A percentile compares a stretch with the other conserved stretches of the same genome.
Conservation (phyloP, 2,329 filamentous ascomycete genomes). For the Fusarium sp. region DNA sequence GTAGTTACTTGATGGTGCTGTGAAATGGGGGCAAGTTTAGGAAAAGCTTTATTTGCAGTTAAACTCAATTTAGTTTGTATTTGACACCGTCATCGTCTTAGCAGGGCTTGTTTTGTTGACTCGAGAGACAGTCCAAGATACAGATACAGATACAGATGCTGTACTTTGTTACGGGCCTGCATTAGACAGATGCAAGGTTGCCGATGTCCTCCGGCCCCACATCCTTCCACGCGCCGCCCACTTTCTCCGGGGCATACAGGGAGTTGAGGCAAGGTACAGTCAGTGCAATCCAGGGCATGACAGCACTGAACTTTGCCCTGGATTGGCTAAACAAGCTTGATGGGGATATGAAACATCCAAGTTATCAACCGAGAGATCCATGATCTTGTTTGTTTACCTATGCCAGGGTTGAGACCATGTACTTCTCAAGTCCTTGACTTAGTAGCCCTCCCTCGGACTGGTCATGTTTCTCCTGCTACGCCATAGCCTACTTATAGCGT, state of each 20-base stretch:
- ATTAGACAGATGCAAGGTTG: slow-evolving; percentile 1
- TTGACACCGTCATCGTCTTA: no score
- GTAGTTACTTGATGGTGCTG: background rate
- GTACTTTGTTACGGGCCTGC: background rate
- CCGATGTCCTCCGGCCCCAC: slow-evolving; percentile 36
- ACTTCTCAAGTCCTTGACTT: background rate
- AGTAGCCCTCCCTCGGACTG: background rate
- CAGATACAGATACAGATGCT: background rate
- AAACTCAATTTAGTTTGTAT: slow-evolving; percentile 25
- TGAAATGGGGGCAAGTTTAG: no score
- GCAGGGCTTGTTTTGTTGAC: background rate
- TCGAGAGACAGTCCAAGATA: background rate
- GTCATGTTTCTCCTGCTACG: slow-evolving; percentile 33
- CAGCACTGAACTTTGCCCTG: background rate
- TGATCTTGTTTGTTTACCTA: background rate
- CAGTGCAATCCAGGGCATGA: background rate
- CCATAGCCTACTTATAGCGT: slow-evolving; percentile 26
- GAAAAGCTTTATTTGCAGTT: background rate
- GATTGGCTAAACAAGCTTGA: background rate
- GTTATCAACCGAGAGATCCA: slow-evolving; percentile 1
- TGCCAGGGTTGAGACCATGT: background rate
- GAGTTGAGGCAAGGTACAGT: background rate
- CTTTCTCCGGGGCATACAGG: slow-evolving; percentile 17
- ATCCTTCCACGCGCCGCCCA: slow-evolving; percentile 23
- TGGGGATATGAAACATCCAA: slow-evolving; percentile 5